These are phyloP conservation scores for Phytophthora kernoviae DNA, from an alignment of 352 stramenopile genomes.

Conservation along the genomic window DNA sequence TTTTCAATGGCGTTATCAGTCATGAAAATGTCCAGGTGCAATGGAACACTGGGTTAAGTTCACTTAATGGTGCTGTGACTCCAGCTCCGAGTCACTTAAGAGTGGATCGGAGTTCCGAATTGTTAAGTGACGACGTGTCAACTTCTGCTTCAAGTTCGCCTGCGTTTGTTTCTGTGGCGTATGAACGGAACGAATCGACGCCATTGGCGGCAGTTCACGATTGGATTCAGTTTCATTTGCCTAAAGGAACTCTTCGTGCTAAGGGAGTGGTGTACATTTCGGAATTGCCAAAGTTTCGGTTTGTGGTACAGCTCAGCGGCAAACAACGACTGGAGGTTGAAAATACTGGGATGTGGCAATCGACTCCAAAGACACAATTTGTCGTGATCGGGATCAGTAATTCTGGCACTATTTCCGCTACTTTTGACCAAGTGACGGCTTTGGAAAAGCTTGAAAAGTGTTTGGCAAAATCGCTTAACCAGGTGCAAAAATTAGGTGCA, in stretches of 20 bases:
- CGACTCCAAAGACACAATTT: conserved; percentile 71
- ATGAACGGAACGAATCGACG: conserved; percentile 46
- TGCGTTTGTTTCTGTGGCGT: conserved; percentile 53
- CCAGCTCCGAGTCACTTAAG: conserved; percentile 40
- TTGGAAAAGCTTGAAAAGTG: conserved; percentile 31
- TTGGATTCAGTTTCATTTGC: conserved; percentile 47
- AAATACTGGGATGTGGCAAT: conserved; percentile 59
- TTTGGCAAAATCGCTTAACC: conserved; percentile 20
- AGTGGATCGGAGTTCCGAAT: conserved; percentile 13
- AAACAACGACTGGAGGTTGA: conserved; percentile 72
- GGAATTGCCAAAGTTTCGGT: conserved; percentile 61
- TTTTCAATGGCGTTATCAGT: conserved; percentile 55
- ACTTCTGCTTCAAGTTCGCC: neutral
- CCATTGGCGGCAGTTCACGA: conserved; percentile 53
- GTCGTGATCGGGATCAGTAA: conserved; percentile 58
- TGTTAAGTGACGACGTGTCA: neutral
- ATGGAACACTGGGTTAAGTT: conserved; percentile 57
- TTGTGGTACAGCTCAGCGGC: conserved; percentile 74
- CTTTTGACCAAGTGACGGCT: conserved; percentile 41
- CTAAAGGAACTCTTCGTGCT: conserved; percentile 44
- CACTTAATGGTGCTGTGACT: conserved; percentile 18
- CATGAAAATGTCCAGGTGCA: conserved; percentile 68
- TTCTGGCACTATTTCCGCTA: conserved; percentile 1
- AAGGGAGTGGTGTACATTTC: conserved; percentile 74
- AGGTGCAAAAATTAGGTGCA: conserved; percentile 8